Percentiles rank a stretch among this genome's conserved stretches.
Conservation (phyloP, 2,329 filamentous ascomycete genomes). For the Talaromyces sp. region DNA sequence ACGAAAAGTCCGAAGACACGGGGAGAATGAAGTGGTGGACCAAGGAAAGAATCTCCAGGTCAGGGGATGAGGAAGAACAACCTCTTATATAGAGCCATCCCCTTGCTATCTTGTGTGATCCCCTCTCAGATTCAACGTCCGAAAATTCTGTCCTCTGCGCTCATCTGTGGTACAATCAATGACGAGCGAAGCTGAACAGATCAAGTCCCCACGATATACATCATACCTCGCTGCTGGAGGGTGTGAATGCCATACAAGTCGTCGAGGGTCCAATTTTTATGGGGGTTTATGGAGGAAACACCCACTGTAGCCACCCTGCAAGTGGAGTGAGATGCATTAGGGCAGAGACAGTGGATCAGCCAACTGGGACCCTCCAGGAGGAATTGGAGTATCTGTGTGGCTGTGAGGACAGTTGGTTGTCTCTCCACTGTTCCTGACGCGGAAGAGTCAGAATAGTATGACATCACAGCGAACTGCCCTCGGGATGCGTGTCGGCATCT, state of each 20-base stretch:
- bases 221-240: neutral
- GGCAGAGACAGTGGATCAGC: neutral
- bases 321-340: neutral
- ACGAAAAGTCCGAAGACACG: neutral
- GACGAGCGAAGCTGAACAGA: neutral
- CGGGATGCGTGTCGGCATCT: neutral
- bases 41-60: neutral
- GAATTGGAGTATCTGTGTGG: neutral
- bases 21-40: neutral
- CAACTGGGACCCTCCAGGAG: neutral
- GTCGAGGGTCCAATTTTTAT: neutral
- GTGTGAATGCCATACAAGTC: neutral
- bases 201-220: neutral
- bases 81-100: neutral
- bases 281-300: neutral
- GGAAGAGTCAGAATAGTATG: neutral
- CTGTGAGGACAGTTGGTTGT: neutral
- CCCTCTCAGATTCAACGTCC: neutral
- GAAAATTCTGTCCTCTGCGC: neutral
- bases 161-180: slow-evolving; percentile 1
- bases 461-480: neutral
- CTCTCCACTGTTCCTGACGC: slow-evolving; percentile 32
- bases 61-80: neutral
- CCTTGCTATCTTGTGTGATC: neutral
- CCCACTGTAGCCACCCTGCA: neutral